Conservation (phyloP, 129 eudicot genomes). For the Centrapalus pauciflorus region DNA sequence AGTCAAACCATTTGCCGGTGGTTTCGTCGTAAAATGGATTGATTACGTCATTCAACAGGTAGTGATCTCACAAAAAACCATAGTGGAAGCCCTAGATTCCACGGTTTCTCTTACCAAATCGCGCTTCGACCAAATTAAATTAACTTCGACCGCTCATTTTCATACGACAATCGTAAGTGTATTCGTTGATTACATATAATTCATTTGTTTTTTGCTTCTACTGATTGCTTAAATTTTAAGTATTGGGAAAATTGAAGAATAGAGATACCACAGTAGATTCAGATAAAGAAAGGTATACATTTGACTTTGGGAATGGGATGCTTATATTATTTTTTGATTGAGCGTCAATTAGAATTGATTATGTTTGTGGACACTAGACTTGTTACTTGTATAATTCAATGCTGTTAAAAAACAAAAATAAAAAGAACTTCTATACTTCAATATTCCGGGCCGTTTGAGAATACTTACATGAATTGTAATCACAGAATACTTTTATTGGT, state of each 20-base stretch:
- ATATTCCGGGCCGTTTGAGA: no score
- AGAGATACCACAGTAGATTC: background rate
- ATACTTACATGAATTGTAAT: no score
- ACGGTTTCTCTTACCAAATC: slow-evolving; percentile 44
- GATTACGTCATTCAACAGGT: slow-evolving; percentile 73
- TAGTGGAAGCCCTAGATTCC: slow-evolving; percentile 43
- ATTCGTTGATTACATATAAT: background rate
- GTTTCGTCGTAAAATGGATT: slow-evolving; percentile 45
- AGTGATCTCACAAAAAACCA: slow-evolving; percentile 40
- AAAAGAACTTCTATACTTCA: no score
- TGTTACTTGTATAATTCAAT: no score
- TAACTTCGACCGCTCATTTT: slow-evolving; percentile 78
- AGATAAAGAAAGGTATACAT: background rate
- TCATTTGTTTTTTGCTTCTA: slow-evolving; percentile 1
- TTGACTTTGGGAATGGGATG: slow-evolving; percentile 10
- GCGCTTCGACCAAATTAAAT: slow-evolving; percentile 56
- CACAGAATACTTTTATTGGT: no score
- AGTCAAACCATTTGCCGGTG: slow-evolving; percentile 28
- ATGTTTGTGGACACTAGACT: no score
- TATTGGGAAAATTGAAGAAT: background rate
- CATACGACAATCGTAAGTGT: slow-evolving; percentile 57
- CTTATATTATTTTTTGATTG: background rate
- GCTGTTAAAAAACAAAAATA: no score
- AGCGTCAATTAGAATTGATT: background rate
- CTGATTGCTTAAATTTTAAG: background rate